Conservation (phyloP, 2,329 filamentous ascomycete genomes). For the Penicillium brevicompactum region DNA sequence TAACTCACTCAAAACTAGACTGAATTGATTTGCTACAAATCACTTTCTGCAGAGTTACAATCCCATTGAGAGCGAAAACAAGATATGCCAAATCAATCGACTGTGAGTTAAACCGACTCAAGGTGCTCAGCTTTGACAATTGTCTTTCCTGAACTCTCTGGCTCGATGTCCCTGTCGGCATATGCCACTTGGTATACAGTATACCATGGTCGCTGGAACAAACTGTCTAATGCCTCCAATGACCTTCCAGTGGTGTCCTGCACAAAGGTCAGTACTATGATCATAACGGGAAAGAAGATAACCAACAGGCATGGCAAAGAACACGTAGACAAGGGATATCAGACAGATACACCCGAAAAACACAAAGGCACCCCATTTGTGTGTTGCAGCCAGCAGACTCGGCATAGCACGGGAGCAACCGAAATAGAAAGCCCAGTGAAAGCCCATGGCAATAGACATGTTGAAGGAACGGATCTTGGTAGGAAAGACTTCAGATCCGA, state of each 20-base stretch:
- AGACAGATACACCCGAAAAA: slow-evolving; percentile 24
- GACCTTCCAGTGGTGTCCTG: slow-evolving; percentile 24
- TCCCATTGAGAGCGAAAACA: no score
- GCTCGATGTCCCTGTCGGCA: background rate
- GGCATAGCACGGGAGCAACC: slow-evolving; percentile 29
- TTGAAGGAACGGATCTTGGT: slow-evolving; percentile 51
- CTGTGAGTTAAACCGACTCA: background rate
- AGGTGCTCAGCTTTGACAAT: background rate
- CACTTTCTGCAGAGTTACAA: no score
- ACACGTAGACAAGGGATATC: slow-evolving; percentile 22
- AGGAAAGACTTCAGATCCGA: slow-evolving; percentile 50
- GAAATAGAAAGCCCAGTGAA: slow-evolving; percentile 50
- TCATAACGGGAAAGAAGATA: no score
- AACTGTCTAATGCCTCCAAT: slow-evolving; percentile 19
- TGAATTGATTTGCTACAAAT: no score
- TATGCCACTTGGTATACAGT: slow-evolving; percentile 21
- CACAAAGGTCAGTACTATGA: background rate
- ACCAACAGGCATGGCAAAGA: slow-evolving; percentile 23
- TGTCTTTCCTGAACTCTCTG: background rate
- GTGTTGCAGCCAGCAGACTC: slow-evolving; percentile 22
- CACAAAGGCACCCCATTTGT: slow-evolving; percentile 26
- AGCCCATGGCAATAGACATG: slow-evolving; percentile 41
- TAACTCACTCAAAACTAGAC: background rate
- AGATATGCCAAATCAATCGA: background rate
- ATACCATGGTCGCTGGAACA: slow-evolving; percentile 25